These are phyloP conservation scores for Hypoxylon sp. DNA, from an alignment of 2,329 filamentous ascomycete species.

Conservation along the genomic window DNA sequence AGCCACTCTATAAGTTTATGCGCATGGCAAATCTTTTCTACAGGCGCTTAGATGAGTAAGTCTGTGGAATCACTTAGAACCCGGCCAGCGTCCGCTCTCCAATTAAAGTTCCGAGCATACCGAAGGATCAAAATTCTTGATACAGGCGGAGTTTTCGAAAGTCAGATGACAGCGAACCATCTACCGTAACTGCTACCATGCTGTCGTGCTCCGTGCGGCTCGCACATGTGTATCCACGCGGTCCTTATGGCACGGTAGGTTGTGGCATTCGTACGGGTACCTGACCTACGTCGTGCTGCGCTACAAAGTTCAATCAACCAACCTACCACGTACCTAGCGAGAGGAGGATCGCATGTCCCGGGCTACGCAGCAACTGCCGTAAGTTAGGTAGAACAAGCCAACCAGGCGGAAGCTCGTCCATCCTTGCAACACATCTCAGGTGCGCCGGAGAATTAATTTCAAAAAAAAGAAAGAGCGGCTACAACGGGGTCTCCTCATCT, in stretches of 20 bases:
- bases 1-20: slow-evolving; percentile 17
- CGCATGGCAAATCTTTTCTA: slow-evolving; percentile 9
- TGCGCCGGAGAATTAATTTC: slow-evolving; percentile 37
- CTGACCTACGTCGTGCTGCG: slow-evolving; percentile 29
- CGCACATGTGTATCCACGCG: slow-evolving; percentile 5
- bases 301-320: too few species aligned
- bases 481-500: slow-evolving; percentile 31
- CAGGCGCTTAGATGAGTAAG: slow-evolving; percentile 2
- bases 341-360: slow-evolving; percentile 21
- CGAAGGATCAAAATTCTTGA: slow-evolving; percentile 25
- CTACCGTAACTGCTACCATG: slow-evolving; percentile 21
- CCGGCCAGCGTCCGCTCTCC: slow-evolving; percentile 8
- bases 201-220: slow-evolving; percentile 17
- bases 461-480: slow-evolving; percentile 35
- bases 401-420: slow-evolving; percentile 25
- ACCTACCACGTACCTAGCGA: slow-evolving; percentile 14
- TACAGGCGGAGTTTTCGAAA: slow-evolving; percentile 12
- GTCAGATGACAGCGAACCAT: slow-evolving; percentile 29
- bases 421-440: slow-evolving; percentile 32
- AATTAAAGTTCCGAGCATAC: slow-evolving; percentile 11
- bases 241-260: slow-evolving; percentile 9
- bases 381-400: slow-evolving; percentile 30
- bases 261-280: slow-evolving; percentile 26
- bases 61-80: slow-evolving; percentile 4
- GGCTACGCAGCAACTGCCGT: slow-evolving; percentile 30